Evolutionary conservation across 352 stramenopile genomes (phyloP).

Genomic region (Phytophthora boehmeriae): DNA sequence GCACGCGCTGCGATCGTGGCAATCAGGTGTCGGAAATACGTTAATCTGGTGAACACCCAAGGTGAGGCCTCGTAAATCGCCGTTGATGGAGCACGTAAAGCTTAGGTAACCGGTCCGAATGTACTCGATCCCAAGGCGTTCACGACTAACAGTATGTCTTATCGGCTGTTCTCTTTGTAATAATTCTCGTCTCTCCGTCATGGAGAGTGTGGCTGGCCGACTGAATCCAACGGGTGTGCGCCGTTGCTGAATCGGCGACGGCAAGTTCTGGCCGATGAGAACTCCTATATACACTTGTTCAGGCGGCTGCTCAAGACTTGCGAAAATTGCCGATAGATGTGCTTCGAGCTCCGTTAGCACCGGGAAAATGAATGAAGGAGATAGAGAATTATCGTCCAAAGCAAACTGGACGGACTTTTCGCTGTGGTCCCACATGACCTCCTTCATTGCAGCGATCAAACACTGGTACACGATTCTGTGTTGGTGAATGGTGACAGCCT

Average conservation of each 20-base stretch:
- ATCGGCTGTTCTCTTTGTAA: conserved; percentile 60
- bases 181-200: conserved; percentile 50
- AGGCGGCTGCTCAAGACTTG: conserved; percentile 30
- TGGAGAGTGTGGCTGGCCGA: conserved; percentile 35
- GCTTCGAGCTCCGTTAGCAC: conserved; percentile 49
- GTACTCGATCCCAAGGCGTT: conserved; percentile 59
- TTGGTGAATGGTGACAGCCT: conserved; percentile 40
- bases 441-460: conserved; percentile 44
- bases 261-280: conserved; percentile 59
- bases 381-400: conserved; percentile 36
- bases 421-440: conserved; percentile 74
- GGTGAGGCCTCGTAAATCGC: conserved; percentile 56
- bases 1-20: conserved; percentile 62
- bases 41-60: conserved; percentile 55
- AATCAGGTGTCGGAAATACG: conserved; percentile 63
- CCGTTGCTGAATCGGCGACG: conserved; percentile 74
- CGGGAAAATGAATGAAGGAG: conserved; percentile 50
- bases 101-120: conserved; percentile 50
- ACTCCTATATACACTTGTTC: conserved; percentile 74
- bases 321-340: conserved; percentile 42
- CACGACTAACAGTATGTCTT: conserved; percentile 42
- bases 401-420: conserved; percentile 61
- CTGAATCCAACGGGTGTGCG: conserved; percentile 19
- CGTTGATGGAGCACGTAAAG: conserved; percentile 70
- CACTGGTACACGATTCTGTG: conserved; percentile 53